A percentile compares a stretch with the other conserved stretches of the same genome.
phyloP scores from a whole-genome alignment of 176 grass and related monocot species.

The Aegilops umbellulata region DNA sequence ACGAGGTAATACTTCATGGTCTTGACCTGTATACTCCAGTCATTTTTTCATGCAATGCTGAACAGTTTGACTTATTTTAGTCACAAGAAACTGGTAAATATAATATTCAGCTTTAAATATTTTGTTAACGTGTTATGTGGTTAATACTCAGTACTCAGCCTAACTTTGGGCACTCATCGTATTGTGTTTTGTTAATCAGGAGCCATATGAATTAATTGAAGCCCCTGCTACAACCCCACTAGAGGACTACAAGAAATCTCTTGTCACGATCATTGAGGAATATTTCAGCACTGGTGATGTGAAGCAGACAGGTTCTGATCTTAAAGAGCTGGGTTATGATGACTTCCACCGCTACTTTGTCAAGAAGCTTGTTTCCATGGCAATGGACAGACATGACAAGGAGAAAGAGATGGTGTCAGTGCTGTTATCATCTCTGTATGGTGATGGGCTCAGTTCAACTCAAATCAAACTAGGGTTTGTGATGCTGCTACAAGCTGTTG shows the following conservation, averaged over 20 bases:
- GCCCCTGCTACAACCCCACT: slow-evolving; percentile 65
- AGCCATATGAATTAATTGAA: slow-evolving; percentile 85
- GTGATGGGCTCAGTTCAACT: slow-evolving; percentile 58
- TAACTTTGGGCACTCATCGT: slow-evolving; percentile 15
- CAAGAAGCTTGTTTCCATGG: slow-evolving; percentile 89
- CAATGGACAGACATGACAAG: slow-evolving; percentile 95
- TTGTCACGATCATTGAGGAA: slow-evolving; percentile 73
- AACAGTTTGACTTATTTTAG: not conserved
- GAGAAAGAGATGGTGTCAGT: slow-evolving; percentile 97
- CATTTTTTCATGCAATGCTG: slow-evolving; percentile 4
- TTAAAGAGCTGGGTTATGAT: slow-evolving; percentile 77
- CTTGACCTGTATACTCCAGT: slow-evolving; percentile 13
- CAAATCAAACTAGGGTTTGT: slow-evolving; percentile 84
- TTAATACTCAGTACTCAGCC: slow-evolving; percentile 1
- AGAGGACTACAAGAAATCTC: slow-evolving; percentile 83
- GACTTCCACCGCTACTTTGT: slow-evolving; percentile 83
- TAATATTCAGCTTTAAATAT: not conserved
- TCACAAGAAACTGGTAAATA: slow-evolving; percentile 6
- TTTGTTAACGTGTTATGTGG: not conserved
- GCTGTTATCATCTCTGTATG: slow-evolving; percentile 81
- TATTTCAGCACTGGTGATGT: slow-evolving; percentile 89
- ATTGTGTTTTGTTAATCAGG: slow-evolving; percentile 48
- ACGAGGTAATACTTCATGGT: slow-evolving; percentile 59
- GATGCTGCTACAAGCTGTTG: slow-evolving; percentile 85
- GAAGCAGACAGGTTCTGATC: slow-evolving; percentile 70